A percentile compares a stretch with the other conserved stretches of the same genome.
These are phyloP conservation scores for Trichoderma polysporum DNA, from an alignment of 2,329 filamentous ascomycete species.

Conservation along the genomic window DNA sequence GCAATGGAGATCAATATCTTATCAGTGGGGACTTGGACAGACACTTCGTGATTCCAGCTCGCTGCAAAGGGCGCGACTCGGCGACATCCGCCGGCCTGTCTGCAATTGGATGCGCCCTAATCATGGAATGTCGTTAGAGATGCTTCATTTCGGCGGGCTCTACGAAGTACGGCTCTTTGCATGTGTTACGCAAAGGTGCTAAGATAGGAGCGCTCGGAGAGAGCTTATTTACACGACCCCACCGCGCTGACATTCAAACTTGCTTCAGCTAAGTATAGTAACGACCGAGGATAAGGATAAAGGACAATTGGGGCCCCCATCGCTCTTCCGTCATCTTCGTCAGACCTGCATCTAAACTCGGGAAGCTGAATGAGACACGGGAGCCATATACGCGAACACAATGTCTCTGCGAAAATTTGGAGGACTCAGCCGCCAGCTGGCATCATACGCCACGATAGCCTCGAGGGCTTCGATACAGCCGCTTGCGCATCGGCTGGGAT, in stretches of 20 bases:
- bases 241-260: background rate
- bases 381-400: background rate
- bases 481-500: constrained; percentile 28
- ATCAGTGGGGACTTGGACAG: background rate
- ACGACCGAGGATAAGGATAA: constrained; percentile 12
- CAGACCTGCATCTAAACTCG: background rate
- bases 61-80: background rate
- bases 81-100: background rate
- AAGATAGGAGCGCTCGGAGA: background rate
- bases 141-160: background rate
- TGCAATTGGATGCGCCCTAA: background rate
- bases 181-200: background rate
- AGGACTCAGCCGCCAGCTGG: constrained; percentile 7
- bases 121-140: background rate
- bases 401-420: background rate
- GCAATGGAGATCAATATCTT: background rate
- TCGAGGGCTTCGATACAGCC: constrained; percentile 18
- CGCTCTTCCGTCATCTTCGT: background rate
- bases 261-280: background rate
- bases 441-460: constrained; percentile 18
- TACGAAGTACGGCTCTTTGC: too few species aligned
- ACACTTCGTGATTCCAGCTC: background rate
- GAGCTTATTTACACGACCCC: constrained; percentile 5
- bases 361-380: background rate
- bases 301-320: background rate